Evolutionary conservation across 1,284 basidiomycete genomes (phyloP), one percentile per base, ranked within the genome.

Genomic region (Boletus austroedulis): DNA sequence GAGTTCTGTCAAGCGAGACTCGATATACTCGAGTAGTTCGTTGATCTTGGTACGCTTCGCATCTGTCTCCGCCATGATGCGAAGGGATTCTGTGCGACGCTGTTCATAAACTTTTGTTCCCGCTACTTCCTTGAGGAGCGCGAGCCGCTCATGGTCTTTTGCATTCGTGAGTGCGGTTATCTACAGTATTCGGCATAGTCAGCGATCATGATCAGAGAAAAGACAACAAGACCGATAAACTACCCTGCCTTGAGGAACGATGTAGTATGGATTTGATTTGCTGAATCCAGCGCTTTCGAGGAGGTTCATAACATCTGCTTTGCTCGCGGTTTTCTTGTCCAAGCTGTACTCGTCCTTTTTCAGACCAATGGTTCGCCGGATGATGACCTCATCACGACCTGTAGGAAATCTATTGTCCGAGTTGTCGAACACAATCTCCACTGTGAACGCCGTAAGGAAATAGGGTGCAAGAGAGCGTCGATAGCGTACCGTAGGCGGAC

Each of bases 291-390:
- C 97, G 66, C 88, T 92, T 74, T 98, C 95, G 29, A 98, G 82
- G 21, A 98, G 78, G 69, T 92, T 95, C 92, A 96, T 95, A 26
- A 99, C 94, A 67, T 99, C 97, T 7, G 94, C 95, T 75, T 98
- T 98, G 74, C 87, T 93, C 0, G 92, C 91, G 62, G 89, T 93
- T 78, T 98, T 98, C 77, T 92, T 89, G 77, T 99, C 97, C 47
- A 99, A 80, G 64, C 91, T 93, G 77, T 98, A 99, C 76, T 99
- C 97, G 71, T 99, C 97, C 78, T 99, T 99, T 80, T 99, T 98
- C 50, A 95, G 76, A 62, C 97, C 97, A 59, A 99, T 98, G 3
- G 97, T 99, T 44, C 95, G 83, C 8, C 95, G 84, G 5, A 98
- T 80, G 38, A 92, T 86, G 40, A 95, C 84, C 62, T 94, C 92